These are phyloP conservation scores for Oryza rufipogon DNA, from an alignment of 176 grass and related monocot genomes.

Conservation along the genomic window DNA sequence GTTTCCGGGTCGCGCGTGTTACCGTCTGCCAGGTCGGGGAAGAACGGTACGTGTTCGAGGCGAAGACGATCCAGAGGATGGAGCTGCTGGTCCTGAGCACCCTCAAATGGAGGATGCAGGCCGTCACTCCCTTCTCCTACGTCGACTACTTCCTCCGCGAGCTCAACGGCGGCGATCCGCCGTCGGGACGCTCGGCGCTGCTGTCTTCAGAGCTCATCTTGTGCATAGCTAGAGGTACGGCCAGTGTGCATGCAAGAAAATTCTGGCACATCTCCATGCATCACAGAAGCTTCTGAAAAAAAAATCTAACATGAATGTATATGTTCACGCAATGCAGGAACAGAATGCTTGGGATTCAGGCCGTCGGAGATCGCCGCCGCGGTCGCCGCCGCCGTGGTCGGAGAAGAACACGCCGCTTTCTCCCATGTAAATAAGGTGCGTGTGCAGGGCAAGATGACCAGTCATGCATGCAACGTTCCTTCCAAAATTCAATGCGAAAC, in stretches of 20 bases:
- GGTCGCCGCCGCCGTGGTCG: slow-evolving; percentile 53
- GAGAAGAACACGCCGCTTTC: slow-evolving; percentile 41
- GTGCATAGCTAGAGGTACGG: slow-evolving; percentile 61
- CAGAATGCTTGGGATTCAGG: slow-evolving; percentile 59
- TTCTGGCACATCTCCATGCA: background rate
- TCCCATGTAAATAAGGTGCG: slow-evolving; percentile 77
- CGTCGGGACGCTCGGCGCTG: slow-evolving; percentile 34
- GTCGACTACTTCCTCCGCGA: slow-evolving; percentile 85
- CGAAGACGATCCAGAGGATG: slow-evolving; percentile 94
- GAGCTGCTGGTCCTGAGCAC: slow-evolving; percentile 88
- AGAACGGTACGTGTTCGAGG: slow-evolving; percentile 82
- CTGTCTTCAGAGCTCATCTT: slow-evolving; percentile 58
- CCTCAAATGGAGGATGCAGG: slow-evolving; percentile 97
- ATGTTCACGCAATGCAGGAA: slow-evolving; percentile 46
- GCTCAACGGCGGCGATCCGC: slow-evolving; percentile 55
- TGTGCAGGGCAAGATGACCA: background rate
- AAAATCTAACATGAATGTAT: background rate
- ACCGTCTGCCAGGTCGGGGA: slow-evolving; percentile 53
- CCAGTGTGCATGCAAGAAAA: background rate
- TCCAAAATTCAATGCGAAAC: slow-evolving; percentile 1
- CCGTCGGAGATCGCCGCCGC: slow-evolving; percentile 87
- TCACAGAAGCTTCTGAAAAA: background rate
- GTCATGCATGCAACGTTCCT: slow-evolving; percentile 8
- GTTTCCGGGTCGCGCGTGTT: background rate
- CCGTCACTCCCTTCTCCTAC: slow-evolving; percentile 94